These are phyloP conservation scores for Aspergillus carbonarius DNA, from an alignment of 2,329 filamentous ascomycete genomes.

Conservation along the genomic window DNA sequence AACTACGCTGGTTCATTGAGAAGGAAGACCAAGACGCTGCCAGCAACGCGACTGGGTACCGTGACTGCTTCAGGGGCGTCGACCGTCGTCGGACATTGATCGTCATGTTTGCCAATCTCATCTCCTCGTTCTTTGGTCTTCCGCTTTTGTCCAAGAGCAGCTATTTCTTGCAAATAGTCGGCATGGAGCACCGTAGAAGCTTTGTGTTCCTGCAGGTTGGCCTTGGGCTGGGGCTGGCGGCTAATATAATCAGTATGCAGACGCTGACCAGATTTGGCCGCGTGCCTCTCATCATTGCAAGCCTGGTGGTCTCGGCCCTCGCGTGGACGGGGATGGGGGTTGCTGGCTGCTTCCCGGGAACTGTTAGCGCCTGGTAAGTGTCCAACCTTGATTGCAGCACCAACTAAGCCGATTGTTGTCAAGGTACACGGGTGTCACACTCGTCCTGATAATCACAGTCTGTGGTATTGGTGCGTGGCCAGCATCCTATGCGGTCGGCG, in stretches of 20 bases:
- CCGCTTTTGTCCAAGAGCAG: slow-evolving; percentile 45
- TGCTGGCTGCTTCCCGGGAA: slow-evolving; percentile 45
- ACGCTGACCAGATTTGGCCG: slow-evolving; percentile 44
- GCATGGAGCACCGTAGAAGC: slow-evolving; percentile 29
- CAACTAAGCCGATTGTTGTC: not conserved
- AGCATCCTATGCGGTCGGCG: slow-evolving; percentile 37
- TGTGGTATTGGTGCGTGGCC: slow-evolving; percentile 38
- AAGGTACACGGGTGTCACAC: slow-evolving; percentile 43
- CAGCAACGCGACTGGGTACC: slow-evolving; percentile 26
- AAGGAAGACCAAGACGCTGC: slow-evolving; percentile 48
- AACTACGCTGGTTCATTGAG: slow-evolving; percentile 45
- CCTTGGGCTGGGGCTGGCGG: slow-evolving; percentile 47
- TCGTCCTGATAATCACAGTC: slow-evolving; percentile 49
- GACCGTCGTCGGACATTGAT: slow-evolving; percentile 33
- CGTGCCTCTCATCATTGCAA: slow-evolving; percentile 32
- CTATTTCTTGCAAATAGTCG: slow-evolving; percentile 41
- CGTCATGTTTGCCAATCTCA: slow-evolving; percentile 40
- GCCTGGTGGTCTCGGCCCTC: slow-evolving; percentile 28
- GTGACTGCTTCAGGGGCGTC: slow-evolving; percentile 25
- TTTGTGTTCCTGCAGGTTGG: slow-evolving; percentile 50
- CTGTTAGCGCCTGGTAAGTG: slow-evolving; percentile 42
- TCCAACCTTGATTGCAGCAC: not conserved
- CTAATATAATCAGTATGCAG: slow-evolving; percentile 49
- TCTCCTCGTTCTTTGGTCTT: slow-evolving; percentile 50
- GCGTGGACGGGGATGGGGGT: slow-evolving; percentile 51